Base-by-base conservation (phyloP, 768 basidiomycete genomes). In the Boletus rex-veris region DNA sequence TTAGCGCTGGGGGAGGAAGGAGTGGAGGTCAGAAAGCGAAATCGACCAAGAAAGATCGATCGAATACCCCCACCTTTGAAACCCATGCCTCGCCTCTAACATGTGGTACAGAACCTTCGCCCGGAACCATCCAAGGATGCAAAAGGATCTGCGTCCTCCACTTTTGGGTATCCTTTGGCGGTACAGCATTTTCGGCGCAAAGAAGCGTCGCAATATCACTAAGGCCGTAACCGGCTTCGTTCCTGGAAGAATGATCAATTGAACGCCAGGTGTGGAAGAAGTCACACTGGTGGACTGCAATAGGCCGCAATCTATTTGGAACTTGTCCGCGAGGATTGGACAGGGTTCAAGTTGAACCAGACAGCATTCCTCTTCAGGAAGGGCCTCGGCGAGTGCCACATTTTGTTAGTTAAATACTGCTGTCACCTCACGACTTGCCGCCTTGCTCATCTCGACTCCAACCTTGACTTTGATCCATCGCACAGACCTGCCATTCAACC, bases 81-180 rank as follows among this genome's bases (percentile, higher is more conserved):
- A 35, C 31, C 18, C 44, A n/a, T 4, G 55, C 65, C 65, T 67
- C 52, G 28, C 55, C 33, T 54, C 10, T 12, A 39, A 47, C 65
- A 55, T 52, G 65, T 31, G 65, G 62, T 47, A 45, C 10, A 19
- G 33, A 44, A 30, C 5, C 43, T 26, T 49, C 19, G 46, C 30
- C 43, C 31, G 16, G 24, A 41, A 15, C 38, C 42, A 45, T 52
- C 52, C 51, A 28, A 40, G 36, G 21, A 46, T 19, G 18, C 16
- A 35, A 26, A 44, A 47, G 31, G 66, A 65, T 66, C 66, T 54
- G 7, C 60, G 2, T 30, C 37, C 18, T 42, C 65, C 41, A 41
- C 21, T 42, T 57, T 49, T 48, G 42, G 63, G 54, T 42, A 50
- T 52, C 8, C 21, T 18, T 54, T 7, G 42, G 54, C 45, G 35